Conservation (phyloP, 1,284 basidiomycete genomes). For the Cutaneotrichosporon spelunceum region DNA sequence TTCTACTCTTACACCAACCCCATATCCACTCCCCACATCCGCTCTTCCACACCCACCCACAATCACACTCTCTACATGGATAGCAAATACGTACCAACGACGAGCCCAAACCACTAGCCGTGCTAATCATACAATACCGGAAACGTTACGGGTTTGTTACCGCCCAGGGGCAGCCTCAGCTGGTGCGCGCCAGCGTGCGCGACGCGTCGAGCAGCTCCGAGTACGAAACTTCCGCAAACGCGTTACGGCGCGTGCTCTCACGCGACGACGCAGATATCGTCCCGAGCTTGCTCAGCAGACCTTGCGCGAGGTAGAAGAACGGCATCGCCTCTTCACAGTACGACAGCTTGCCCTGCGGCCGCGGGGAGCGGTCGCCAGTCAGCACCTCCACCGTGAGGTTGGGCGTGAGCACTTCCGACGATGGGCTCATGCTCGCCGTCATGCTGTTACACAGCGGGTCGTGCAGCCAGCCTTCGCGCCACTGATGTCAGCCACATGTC, state of each 20-base stretch:
- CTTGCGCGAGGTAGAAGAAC: slow-evolving; percentile 52
- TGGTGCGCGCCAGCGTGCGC: slow-evolving; percentile 38
- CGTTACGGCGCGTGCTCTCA: slow-evolving; percentile 36
- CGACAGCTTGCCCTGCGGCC: slow-evolving; percentile 22
- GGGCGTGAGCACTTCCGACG: slow-evolving; percentile 1
- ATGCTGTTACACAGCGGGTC: slow-evolving; percentile 43
- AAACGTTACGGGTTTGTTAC: neutral
- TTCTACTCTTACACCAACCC: neutral
- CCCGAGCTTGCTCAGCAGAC: slow-evolving; percentile 44
- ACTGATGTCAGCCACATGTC: slow-evolving; percentile 32
- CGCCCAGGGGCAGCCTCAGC: neutral
- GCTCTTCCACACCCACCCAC: no score
- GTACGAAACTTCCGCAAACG: slow-evolving; percentile 39
- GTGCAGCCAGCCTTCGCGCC: slow-evolving; percentile 54
- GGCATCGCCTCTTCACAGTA: slow-evolving; percentile 53
- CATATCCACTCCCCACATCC: neutral
- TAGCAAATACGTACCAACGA: neutral
- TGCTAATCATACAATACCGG: slow-evolving; percentile 7
- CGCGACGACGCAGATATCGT: slow-evolving; percentile 2
- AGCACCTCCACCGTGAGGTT: slow-evolving; percentile 2
- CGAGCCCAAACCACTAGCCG: neutral
- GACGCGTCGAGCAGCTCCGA: slow-evolving; percentile 47
- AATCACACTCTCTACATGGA: neutral
- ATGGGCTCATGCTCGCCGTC: slow-evolving; percentile 4
- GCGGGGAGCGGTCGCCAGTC: slow-evolving; percentile 6